These are phyloP conservation scores for Kwoniella shivajii DNA, from an alignment of 1,284 basidiomycete genomes.

Conservation along the genomic window DNA sequence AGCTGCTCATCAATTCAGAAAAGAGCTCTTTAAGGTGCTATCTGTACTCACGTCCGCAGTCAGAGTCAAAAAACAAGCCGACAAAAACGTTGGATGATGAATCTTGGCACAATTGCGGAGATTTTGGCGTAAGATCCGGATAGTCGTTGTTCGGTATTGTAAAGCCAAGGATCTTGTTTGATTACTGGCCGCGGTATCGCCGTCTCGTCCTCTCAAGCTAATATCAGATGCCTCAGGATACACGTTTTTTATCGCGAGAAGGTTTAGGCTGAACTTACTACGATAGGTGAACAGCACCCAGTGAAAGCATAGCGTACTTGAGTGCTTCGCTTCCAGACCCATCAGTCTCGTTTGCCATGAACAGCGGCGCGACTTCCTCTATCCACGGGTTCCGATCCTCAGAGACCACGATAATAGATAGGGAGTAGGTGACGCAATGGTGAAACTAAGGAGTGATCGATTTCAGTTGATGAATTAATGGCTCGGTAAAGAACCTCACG, in stretches of 20 bases:
- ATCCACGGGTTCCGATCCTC: constrained; percentile 48
- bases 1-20: neutral
- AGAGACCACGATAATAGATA: constrained; percentile 43
- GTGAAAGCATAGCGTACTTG: constrained; percentile 35
- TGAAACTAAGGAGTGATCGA: constrained; percentile 36
- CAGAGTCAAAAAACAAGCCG: neutral
- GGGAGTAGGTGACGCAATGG: constrained; percentile 45
- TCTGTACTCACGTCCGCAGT: constrained; percentile 1
- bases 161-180: constrained; percentile 20
- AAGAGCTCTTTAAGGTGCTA: neutral
- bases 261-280: constrained; percentile 19
- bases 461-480: no score
- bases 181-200: constrained; percentile 5
- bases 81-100: neutral
- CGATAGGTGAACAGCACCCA: constrained; percentile 39
- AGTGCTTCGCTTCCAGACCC: constrained; percentile 34
- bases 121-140: neutral
- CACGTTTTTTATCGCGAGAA: no score
- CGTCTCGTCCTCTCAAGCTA: constrained; percentile 21
- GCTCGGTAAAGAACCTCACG: no score
- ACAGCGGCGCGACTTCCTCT: constrained; percentile 40
- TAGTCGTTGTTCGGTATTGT: neutral
- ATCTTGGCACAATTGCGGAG: neutral
- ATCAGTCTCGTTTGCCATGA: constrained; percentile 35
- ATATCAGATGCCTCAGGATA: no score